Percentiles rank a stretch among this genome's conserved stretches.
phyloP scores from a whole-genome alignment of 306 rosid genomes.

The Leucaena leucocephala region DNA sequence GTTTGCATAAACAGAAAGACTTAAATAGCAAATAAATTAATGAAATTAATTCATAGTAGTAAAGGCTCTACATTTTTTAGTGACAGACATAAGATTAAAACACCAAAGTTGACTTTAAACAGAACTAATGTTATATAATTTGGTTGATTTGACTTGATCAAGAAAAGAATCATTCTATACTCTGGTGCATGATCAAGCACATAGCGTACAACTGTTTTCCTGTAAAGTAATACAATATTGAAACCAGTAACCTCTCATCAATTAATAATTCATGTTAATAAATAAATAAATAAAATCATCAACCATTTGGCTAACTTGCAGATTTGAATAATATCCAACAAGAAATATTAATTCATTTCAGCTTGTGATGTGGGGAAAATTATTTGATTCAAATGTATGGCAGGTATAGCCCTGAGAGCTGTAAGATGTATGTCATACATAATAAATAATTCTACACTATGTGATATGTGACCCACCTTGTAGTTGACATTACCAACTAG shows the following conservation, averaged over 20 bases:
- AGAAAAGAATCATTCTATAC: background rate
- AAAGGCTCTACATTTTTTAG: constrained; percentile 12
- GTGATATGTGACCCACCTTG: constrained; percentile 6
- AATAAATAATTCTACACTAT: background rate
- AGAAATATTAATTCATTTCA: constrained; percentile 25
- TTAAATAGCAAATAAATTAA: constrained; percentile 35
- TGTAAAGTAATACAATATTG: background rate
- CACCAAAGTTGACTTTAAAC: constrained; percentile 32
- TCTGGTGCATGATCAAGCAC: background rate
- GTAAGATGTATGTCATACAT: background rate
- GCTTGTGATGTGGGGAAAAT: constrained; percentile 16
- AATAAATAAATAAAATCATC: background rate
- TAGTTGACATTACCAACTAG: constrained; percentile 36
- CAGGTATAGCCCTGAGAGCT: background rate
- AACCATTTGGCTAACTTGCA: constrained; percentile 12
- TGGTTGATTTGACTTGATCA: constrained; percentile 30
- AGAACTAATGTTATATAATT: constrained; percentile 26
- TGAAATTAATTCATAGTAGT: constrained; percentile 19
- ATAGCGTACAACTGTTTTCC: background rate
- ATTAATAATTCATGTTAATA: background rate
- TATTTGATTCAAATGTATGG: constrained; percentile 3
- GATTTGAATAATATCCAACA: constrained; percentile 5
- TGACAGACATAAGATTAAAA: constrained; percentile 34
- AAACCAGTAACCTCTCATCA: background rate
- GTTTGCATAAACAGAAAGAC: constrained; percentile 24